Conservation (phyloP, 176 grass and related monocot species). For the Ensete ventricosum region DNA sequence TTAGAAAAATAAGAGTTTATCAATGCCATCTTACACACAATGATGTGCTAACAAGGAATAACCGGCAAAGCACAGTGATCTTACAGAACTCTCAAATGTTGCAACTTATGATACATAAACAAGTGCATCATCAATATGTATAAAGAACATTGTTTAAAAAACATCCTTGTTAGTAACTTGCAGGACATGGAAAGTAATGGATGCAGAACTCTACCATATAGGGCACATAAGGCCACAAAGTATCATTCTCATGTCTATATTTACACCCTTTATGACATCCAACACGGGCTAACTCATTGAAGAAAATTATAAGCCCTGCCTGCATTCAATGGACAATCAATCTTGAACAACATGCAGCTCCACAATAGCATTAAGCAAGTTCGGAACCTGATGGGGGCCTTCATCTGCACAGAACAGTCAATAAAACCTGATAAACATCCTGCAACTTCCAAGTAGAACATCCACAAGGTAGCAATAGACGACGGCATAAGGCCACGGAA, state of each 20-base stretch:
- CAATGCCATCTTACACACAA: no score
- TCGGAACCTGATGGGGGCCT: not conserved
- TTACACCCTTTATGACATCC: not conserved
- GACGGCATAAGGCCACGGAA: no score
- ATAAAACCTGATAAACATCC: not conserved
- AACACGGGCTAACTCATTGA: not conserved
- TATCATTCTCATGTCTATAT: not conserved
- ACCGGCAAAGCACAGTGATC: no score
- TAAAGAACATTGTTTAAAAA: not conserved
- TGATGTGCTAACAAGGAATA: no score
- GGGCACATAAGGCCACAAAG: not conserved
- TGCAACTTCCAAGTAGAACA: not conserved
- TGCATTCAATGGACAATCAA: no score
- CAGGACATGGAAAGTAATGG: not conserved
- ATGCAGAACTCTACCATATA: not conserved
- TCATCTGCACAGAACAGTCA: not conserved
- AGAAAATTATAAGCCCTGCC: not conserved
- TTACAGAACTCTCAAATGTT: no score
- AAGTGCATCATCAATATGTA: not conserved
- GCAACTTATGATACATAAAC: not conserved
- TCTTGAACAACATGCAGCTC: not conserved
- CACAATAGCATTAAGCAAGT: not conserved
- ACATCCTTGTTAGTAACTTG: not conserved
- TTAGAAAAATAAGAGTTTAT: no score
- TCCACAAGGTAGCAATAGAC: not conserved